These are phyloP conservation scores for Thermochaetoides thermophila DNA, from an alignment of 495 filamentous ascomycete genomes.

Conservation along the genomic window DNA sequence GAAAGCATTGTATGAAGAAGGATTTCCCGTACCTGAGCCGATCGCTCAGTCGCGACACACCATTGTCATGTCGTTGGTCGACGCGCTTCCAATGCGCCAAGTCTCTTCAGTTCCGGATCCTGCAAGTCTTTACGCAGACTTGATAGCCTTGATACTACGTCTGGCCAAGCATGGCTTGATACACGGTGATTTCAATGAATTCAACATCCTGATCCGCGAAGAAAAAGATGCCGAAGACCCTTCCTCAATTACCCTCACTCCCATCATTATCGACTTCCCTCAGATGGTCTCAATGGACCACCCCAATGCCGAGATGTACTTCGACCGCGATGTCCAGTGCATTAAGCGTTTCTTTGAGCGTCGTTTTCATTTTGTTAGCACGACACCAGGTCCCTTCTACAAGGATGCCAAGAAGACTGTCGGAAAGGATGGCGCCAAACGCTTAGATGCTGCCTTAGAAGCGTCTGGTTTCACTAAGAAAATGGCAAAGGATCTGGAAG, in stretches of 20 bases:
- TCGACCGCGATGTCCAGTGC: slow-evolving; percentile 86
- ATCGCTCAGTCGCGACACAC: slow-evolving; percentile 81
- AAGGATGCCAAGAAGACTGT: slow-evolving; percentile 66
- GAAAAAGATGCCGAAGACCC: slow-evolving; percentile 25
- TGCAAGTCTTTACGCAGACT: slow-evolving; percentile 65
- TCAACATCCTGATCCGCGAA: slow-evolving; percentile 90
- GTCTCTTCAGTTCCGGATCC: slow-evolving; percentile 66
- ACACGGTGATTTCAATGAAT: slow-evolving; percentile 98
- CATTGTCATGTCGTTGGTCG: slow-evolving; percentile 83
- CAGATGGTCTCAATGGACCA: slow-evolving; percentile 98
- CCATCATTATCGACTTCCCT: slow-evolving; percentile 91
- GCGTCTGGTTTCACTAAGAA: slow-evolving; percentile 93
- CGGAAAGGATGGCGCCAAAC: slow-evolving; percentile 43
- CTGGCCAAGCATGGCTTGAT: slow-evolving; percentile 84
- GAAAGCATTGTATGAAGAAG: slow-evolving; percentile 64
- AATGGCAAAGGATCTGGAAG: slow-evolving; percentile 83
- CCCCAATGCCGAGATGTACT: slow-evolving; percentile 82
- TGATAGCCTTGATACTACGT: slow-evolving; percentile 74
- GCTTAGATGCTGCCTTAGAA: slow-evolving; percentile 77
- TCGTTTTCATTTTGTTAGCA: slow-evolving; percentile 73
- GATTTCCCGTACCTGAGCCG: slow-evolving; percentile 78
- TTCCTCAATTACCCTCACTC: slow-evolving; percentile 30
- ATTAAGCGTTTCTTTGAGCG: slow-evolving; percentile 85
- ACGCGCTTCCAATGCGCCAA: slow-evolving; percentile 79
- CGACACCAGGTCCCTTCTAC: slow-evolving; percentile 73